Conservation (phyloP, 2,329 filamentous ascomycete species). For the Dactylellina haptotyla region DNA sequence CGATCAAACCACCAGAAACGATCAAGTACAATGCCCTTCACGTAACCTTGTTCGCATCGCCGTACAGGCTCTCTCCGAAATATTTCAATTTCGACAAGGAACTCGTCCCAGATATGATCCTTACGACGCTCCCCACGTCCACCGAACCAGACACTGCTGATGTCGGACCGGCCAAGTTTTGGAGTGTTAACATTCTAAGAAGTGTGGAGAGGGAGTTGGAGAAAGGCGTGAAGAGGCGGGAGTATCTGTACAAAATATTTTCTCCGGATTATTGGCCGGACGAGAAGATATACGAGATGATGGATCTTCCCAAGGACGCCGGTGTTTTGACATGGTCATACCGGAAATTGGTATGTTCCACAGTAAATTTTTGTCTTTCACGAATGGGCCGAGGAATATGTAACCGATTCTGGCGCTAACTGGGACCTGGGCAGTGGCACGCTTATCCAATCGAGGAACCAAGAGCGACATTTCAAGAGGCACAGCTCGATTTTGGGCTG, state of each 20-base stretch:
- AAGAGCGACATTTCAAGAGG: slow-evolving; percentile 85
- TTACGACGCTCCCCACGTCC: slow-evolving; percentile 81
- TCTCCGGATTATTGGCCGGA: slow-evolving; percentile 65
- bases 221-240: slow-evolving; percentile 63
- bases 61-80: slow-evolving; percentile 73
- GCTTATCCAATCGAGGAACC: slow-evolving; percentile 88
- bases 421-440: slow-evolving; percentile 68
- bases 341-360: slow-evolving; percentile 55
- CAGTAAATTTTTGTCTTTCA: too few species aligned
- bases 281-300: slow-evolving; percentile 55
- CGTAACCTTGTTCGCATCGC: slow-evolving; percentile 87
- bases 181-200: slow-evolving; percentile 80
- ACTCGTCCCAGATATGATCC: slow-evolving; percentile 75
- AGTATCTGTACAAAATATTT: slow-evolving; percentile 76
- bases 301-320: slow-evolving; percentile 57
- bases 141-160: slow-evolving; percentile 64
- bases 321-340: slow-evolving; percentile 56
- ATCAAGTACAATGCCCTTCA: slow-evolving; percentile 89
- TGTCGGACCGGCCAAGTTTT: slow-evolving; percentile 81
- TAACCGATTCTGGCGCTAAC: not conserved
- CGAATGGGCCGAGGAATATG: too few species aligned
- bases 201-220: slow-evolving; percentile 70
- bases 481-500: slow-evolving; percentile 72
- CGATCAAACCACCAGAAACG: slow-evolving; percentile 71
- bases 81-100: slow-evolving; percentile 76